These are phyloP conservation scores for Neurospora sp. DNA, from an alignment of 495 filamentous ascomycete species.

Conservation along the genomic window DNA sequence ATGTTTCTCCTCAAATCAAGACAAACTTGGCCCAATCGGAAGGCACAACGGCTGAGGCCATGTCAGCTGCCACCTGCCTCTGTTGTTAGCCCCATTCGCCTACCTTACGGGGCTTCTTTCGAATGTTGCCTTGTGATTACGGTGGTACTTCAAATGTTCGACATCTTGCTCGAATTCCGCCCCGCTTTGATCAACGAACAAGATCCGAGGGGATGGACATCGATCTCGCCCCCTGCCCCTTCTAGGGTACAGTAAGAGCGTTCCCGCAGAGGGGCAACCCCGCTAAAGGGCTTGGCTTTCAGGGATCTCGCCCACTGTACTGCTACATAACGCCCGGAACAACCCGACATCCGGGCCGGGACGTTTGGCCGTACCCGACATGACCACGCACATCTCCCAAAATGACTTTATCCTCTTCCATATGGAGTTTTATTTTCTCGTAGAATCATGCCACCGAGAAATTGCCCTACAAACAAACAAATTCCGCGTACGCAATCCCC, in stretches of 20 bases:
- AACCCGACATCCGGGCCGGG: no score
- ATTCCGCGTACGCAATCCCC: not conserved
- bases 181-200: not conserved
- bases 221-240: no score
- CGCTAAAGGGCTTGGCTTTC: not conserved
- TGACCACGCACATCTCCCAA: no score
- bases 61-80: no score
- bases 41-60: not conserved
- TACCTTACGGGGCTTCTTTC: not conserved
- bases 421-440: no score
- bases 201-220: not conserved
- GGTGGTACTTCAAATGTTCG: not conserved
- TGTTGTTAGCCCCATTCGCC: no score
- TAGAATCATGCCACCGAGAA: no score
- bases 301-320: not conserved
- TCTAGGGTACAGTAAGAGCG: not conserved
- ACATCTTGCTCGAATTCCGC: not conserved
- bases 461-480: no score
- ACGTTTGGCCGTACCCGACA: no score
- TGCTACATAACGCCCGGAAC: not conserved
- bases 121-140: not conserved
- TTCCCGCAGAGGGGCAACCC: not conserved
- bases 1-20: not conserved
- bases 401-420: no score
- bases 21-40: not conserved